Evolutionary conservation across 495 filamentous ascomycete genomes (phyloP), one percentile per base, ranked within the genome.

Genomic region (Annulohypoxylon maeteangense): DNA sequence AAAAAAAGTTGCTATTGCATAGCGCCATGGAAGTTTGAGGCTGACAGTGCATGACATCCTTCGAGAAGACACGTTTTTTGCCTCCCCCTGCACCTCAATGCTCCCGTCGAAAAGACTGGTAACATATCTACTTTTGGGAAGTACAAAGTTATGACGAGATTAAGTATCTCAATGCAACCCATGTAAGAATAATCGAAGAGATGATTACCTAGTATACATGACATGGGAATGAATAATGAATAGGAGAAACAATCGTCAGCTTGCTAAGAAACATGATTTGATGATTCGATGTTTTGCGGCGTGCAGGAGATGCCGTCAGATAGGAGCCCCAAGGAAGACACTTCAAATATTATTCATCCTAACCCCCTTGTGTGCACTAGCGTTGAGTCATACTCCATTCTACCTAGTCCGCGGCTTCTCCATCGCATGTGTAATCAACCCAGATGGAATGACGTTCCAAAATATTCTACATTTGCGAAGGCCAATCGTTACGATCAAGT

Each of bases 41-140:
- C 64, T 72, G 63, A 72, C 69, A 63, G 11, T 72, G 62, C 51
- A 68, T 72, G 50, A 38, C 36, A 64, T 67, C 69, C 64, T 67
- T 59, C 40, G 29, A 27, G 40, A 36, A 53, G 40, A 51, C 47
- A 51, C 27, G 34, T 57, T 57, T 57, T 36, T 63, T 63, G 31
- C 16, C 29, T 47, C 42, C 40, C n/a, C 57, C 16, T 61, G 47
- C 14, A 6, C 3, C 14, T 51, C 22, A 51, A 34, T 14, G 25
- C 25, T 61, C n/a, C 48, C 16, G 23, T 11, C 40, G 8, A 10
- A 18, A 32, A 10, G 7, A 55, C 23, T 10, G 8, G 12, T 25
- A 25, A 8, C 8, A 25, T 4, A 7, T 20, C 31, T 11, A 36
- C 18, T 54, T 34, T 54, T 20, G 47, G 47, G 47, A 51, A 29